Evolutionary conservation across 129 eudicot species (phyloP).

Genomic region (Arctium minus): DNA sequence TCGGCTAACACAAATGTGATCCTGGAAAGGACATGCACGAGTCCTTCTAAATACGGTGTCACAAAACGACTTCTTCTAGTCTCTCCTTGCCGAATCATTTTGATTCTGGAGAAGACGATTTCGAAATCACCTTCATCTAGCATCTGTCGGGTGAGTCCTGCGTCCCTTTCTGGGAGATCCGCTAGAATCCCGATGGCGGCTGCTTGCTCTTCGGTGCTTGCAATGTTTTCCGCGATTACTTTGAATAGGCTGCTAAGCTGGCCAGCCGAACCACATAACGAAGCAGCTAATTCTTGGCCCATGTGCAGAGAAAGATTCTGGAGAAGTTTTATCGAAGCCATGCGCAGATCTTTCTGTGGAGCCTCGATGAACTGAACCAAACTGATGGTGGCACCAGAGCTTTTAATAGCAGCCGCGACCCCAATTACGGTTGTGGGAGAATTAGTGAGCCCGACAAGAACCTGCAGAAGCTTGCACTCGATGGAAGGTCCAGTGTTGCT

Average conservation of each 20-base stretch:
- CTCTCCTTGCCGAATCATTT: constrained; percentile 75
- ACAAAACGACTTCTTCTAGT: constrained; percentile 75
- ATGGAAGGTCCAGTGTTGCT: constrained; percentile 92
- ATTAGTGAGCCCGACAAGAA: constrained; percentile 83
- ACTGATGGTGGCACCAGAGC: constrained; percentile 85
- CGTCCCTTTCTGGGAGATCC: constrained; percentile 73
- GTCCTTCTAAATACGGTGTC: constrained; percentile 86
- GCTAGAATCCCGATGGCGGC: constrained; percentile 81
- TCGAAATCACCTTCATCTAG: constrained; percentile 62
- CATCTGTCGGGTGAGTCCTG: constrained; percentile 65
- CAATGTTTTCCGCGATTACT: constrained; percentile 54
- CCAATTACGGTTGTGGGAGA: constrained; percentile 53
- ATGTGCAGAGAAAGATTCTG: constrained; percentile 72
- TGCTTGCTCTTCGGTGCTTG: constrained; percentile 88
- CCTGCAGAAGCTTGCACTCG: constrained; percentile 84
- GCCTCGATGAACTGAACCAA: constrained; percentile 93
- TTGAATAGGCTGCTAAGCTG: constrained; percentile 67
- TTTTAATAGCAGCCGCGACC: constrained; percentile 81
- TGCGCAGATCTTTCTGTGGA: constrained; percentile 68
- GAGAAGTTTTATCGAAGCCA: constrained; percentile 71
- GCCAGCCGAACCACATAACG: constrained; percentile 68
- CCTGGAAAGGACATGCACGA: constrained; percentile 77
- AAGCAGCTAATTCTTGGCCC: constrained; percentile 66
- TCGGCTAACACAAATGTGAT: constrained; percentile 63
- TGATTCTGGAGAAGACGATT: constrained; percentile 46